Evolutionary conservation across 176 grass and related monocot species (phyloP).

Genomic region (Neostapfia colusana): DNA sequence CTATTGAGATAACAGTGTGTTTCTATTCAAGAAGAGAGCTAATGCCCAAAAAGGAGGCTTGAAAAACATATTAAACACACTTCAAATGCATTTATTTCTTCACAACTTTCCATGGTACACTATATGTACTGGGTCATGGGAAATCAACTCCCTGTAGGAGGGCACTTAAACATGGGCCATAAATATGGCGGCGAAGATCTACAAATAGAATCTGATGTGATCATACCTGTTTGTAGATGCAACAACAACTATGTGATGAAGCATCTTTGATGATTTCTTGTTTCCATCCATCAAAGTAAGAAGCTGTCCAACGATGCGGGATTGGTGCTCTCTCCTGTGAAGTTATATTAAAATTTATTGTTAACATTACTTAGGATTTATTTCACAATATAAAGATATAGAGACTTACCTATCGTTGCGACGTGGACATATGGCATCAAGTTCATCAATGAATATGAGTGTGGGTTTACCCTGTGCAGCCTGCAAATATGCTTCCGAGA

Average conservation of each 20-base stretch:
- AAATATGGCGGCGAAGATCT: not conserved
- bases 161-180: conserved; percentile 11
- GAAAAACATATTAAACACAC: not conserved
- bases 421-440: conserved; percentile 85
- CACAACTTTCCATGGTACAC: not conserved
- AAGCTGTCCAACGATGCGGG: conserved; percentile 83
- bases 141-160: not conserved
- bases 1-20: conserved; percentile 42
- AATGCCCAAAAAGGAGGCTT: conserved; percentile 14
- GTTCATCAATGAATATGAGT: conserved; percentile 90
- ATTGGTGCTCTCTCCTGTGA: conserved; percentile 71
- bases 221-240: conserved; percentile 91
- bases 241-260: conserved; percentile 74
- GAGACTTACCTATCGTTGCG: conserved; percentile 54
- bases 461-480: conserved; percentile 68
- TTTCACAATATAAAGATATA: not conserved
- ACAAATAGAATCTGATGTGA: not conserved
- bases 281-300: conserved; percentile 94
- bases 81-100: not conserved
- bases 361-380: too few relatives aligned
- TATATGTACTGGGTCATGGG: not conserved
- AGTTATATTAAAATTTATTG: not conserved
- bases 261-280: conserved; percentile 56
- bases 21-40: not conserved
- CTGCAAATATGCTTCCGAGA: conserved; percentile 63